Percentiles rank a stretch among this genome's conserved stretches.
phyloP scores from a whole-genome alignment of 1,139 yeast genomes.

The Yamadazyma pseudoaaseri region DNA sequence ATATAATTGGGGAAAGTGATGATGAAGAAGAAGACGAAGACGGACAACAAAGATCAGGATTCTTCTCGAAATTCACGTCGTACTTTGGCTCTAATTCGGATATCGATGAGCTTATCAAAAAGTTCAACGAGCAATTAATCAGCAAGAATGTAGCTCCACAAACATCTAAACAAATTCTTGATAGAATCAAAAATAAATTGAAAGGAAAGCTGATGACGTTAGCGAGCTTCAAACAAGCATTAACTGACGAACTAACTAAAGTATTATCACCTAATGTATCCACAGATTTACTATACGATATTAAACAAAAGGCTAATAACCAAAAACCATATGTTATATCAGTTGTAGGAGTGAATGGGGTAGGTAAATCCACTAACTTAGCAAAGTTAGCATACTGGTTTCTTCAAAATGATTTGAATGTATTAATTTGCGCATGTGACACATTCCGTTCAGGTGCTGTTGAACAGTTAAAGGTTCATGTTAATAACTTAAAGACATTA shows the following conservation, averaged over 20 bases:
- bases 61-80: constrained; percentile 36
- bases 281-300: constrained; percentile 81
- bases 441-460: constrained; percentile 98
- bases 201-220: constrained; percentile 31
- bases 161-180: constrained; percentile 38
- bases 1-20: constrained; percentile 36
- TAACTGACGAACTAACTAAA: constrained; percentile 75
- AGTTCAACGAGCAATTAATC: constrained; percentile 43
- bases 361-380: constrained; percentile 92
- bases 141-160: constrained; percentile 45
- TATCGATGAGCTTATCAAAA: constrained; percentile 39
- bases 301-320: constrained; percentile 47
- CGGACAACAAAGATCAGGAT: constrained; percentile 17
- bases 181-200: constrained; percentile 33
- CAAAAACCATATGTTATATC: constrained; percentile 84
- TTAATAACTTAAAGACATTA: constrained; percentile 67
- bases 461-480: constrained; percentile 93
- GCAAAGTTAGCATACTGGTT: constrained; percentile 97
- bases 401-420: constrained; percentile 81
- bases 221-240: constrained; percentile 48
- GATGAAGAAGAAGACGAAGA: constrained; percentile 20
- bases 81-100: constrained; percentile 40
- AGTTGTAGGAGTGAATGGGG: constrained; percentile 97
- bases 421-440: constrained; percentile 94
- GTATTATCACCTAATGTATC: constrained; percentile 92